Conservation (phyloP, 306 rosid genomes). For the Vigna angularis region DNA sequence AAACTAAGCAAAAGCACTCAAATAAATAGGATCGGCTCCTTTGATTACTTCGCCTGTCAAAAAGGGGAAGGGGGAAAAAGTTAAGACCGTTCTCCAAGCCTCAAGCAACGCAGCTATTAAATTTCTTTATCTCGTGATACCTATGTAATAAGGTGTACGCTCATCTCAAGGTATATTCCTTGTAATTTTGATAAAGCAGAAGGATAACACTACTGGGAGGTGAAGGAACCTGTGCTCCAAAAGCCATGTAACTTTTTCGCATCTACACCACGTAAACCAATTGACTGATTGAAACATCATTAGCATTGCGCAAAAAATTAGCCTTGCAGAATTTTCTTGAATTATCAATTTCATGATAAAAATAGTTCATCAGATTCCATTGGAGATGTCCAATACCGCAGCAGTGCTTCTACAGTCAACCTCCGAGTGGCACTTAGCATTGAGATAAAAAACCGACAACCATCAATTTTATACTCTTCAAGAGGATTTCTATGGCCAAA, state of each 20-base stretch:
- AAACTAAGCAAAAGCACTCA: slow-evolving; percentile 16
- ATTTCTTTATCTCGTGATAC: slow-evolving; percentile 1
- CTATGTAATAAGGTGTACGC: slow-evolving; percentile 13
- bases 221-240: slow-evolving; percentile 25
- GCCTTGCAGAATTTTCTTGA: slow-evolving; percentile 14
- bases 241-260: not conserved
- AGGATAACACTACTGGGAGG: slow-evolving; percentile 21
- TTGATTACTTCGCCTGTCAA: slow-evolving; percentile 17
- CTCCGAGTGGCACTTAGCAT: slow-evolving; percentile 98
- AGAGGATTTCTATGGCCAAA: slow-evolving; percentile 98
- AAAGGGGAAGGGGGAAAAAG: not conserved
- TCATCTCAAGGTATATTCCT: slow-evolving; percentile 11
- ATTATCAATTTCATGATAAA: slow-evolving; percentile 43
- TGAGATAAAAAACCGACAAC: slow-evolving; percentile 94
- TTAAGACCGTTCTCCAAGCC: slow-evolving; percentile 21
- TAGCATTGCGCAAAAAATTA: not conserved
- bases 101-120: slow-evolving; percentile 3
- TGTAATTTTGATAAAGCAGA: slow-evolving; percentile 21
- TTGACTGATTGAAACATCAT: slow-evolving; percentile 13
- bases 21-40: slow-evolving; percentile 23
- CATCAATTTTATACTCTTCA: slow-evolving; percentile 97
- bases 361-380: slow-evolving; percentile 78
- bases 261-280: slow-evolving; percentile 33
- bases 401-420: slow-evolving; percentile 86
- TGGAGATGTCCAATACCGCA: slow-evolving; percentile 93